Conservation (phyloP, 306 rosid genomes). For the Vigna unguiculata region DNA sequence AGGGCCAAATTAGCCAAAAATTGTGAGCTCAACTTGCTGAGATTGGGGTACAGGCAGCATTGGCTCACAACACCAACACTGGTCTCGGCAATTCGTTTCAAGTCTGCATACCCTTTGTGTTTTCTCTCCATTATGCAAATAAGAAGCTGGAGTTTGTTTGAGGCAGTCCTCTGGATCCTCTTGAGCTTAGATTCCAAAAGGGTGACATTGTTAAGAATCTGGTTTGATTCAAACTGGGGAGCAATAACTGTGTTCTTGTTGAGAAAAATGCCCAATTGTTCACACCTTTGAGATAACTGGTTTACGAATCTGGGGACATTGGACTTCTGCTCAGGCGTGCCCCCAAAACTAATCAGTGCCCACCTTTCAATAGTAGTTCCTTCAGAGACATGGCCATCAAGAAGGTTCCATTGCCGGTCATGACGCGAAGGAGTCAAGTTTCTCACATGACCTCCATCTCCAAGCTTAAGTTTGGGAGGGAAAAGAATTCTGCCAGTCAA, state of each 20-base stretch:
- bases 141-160: constrained; percentile 90
- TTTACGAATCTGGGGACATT: constrained; percentile 72
- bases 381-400: constrained; percentile 88
- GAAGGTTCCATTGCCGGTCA: constrained; percentile 94
- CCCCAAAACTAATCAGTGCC: constrained; percentile 91
- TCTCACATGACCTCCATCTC: constrained; percentile 83
- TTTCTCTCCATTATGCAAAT: constrained; percentile 90
- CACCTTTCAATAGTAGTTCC: constrained; percentile 91
- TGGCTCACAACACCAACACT: constrained; percentile 87
- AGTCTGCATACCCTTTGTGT: constrained; percentile 92
- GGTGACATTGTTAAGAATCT: constrained; percentile 80
- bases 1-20: constrained; percentile 93
- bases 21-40: constrained; percentile 78
- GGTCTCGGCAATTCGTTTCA: constrained; percentile 96
- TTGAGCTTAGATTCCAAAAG: constrained; percentile 87
- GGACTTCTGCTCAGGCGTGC: constrained; percentile 79
- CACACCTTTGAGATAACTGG: constrained; percentile 88
- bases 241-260: constrained; percentile 68
- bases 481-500: constrained; percentile 87
- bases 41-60: constrained; percentile 91
- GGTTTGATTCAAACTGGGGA: constrained; percentile 83
- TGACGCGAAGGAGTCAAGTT: constrained; percentile 83
- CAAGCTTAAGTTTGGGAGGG: constrained; percentile 96
- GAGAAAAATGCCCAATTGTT: constrained; percentile 85
- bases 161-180: constrained; percentile 66